Evolutionary conservation across 169 alveolate genomes (phyloP).

Genomic region (Plasmodium reichenowi): DNA sequence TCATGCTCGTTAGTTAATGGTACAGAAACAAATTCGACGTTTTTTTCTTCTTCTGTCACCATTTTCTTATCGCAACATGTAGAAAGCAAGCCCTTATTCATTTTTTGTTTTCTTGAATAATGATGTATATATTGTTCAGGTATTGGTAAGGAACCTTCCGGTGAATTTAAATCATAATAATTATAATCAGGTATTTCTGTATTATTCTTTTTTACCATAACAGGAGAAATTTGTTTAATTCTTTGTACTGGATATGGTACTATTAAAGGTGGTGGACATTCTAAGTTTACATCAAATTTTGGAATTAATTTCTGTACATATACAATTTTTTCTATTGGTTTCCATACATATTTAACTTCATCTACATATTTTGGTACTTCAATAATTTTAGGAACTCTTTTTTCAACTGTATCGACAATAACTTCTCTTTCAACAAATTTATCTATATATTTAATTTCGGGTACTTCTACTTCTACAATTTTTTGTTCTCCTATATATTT

Average conservation of each 20-base stretch:
- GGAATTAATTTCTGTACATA: constrained; percentile 88
- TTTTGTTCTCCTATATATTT: constrained; percentile 90
- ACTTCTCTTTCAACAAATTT: constrained; percentile 88
- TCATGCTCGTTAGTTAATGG: neutral
- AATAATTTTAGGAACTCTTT: constrained; percentile 88
- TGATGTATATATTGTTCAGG: constrained; percentile 81
- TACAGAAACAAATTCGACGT: too few relatives aligned
- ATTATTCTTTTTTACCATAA: constrained; percentile 83
- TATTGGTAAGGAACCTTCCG: constrained; percentile 84
- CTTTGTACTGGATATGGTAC: constrained; percentile 90
- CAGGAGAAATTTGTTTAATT: constrained; percentile 88
- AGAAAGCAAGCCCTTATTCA: constrained; percentile 8
- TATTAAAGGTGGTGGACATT: constrained; percentile 91
- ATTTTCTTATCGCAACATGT: constrained; percentile 26
- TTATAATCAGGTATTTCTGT: constrained; percentile 71
- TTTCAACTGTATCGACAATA: constrained; percentile 89
- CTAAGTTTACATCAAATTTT: constrained; percentile 88
- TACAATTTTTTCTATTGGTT: constrained; percentile 88
- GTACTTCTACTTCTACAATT: constrained; percentile 88
- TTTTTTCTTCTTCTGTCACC: neutral
- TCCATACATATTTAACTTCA: constrained; percentile 89
- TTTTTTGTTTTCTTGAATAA: constrained; percentile 34
- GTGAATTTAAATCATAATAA: constrained; percentile 76
- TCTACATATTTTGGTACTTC: constrained; percentile 89
- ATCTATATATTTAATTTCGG: constrained; percentile 89